Base-by-base conservation (phyloP, 140 eudicot species). In the Flaveria floridana region DNA sequence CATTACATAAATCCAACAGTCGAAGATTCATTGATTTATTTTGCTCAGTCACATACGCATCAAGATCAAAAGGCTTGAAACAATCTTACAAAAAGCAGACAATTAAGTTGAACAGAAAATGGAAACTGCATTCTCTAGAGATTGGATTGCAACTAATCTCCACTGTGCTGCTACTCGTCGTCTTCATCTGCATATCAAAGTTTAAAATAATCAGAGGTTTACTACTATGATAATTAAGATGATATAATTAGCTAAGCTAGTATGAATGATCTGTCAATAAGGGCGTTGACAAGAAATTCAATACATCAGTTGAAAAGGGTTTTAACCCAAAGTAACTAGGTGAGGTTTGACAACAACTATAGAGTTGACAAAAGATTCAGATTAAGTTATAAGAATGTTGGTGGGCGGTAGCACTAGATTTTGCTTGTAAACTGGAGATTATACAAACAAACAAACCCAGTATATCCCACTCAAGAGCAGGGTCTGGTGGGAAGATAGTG, bases 121-220 rank as follows among this genome's bases (percentile, higher is more conserved):
- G 30, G 42, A 70, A 74, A 56, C 78, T 63, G 63, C 62, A 61
- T 55, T 76, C 78, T 70, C 51, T 26, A 56, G n/a, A 76, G 44
- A 55, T n/a, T 57, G 79, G 74, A 65, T 15, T 57, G 80, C 73
- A 42, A 21, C 26, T 19, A 42, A 41, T 53, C 82, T 66, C 65
- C 68, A 48, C 6, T 34, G 19, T 21, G 71, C 82, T 85, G 86
- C 65, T 65, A 65, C 50, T 87, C 89, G 15, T 90, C 96, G 10
- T 87, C 96, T 74, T 85, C 96, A 76, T 90, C 96, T 90, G 94
- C 81, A 70, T 55, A 65, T 55, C 41, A 75, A 39, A 48, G 66
- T 48, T 80, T 37, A 21, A 18, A 59, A 73, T 57, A 34, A 55
- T 55, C 23, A 79, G 63, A 41, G 8, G 30, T 57, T 72, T 23